Percentiles rank a stretch among this genome's conserved stretches.
Conservation (phyloP, 1,139 yeast genomes). For the Yamadazyma membranifaciens region DNA sequence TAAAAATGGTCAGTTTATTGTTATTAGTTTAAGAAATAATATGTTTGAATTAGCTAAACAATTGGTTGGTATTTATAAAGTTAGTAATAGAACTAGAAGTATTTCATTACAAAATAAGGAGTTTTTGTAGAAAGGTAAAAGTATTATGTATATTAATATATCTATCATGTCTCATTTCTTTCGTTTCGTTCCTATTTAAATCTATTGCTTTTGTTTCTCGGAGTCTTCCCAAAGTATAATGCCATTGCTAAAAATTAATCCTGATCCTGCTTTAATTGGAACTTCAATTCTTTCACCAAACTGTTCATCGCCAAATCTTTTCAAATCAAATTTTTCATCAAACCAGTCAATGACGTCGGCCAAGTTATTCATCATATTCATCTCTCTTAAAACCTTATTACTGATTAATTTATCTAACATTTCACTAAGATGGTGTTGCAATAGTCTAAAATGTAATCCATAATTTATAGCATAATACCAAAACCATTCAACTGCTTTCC, state of each 20-base stretch:
- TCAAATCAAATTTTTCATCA: constrained; percentile 64
- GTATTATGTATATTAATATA: constrained; percentile 2
- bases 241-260: constrained; percentile 6
- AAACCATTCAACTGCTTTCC: constrained; percentile 85
- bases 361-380: constrained; percentile 60
- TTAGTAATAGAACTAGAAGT: constrained; percentile 84
- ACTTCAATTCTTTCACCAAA: constrained; percentile 63
- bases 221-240: constrained; percentile 5
- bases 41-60: constrained; percentile 97
- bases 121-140: constrained; percentile 16
- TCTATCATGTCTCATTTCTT: no score
- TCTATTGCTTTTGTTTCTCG: background rate
- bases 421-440: constrained; percentile 85
- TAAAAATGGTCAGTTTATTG: constrained; percentile 94
- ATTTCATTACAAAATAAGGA: constrained; percentile 73
- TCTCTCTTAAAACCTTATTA: constrained; percentile 52
- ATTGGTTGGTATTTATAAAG: constrained; percentile 93
- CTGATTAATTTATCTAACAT: constrained; percentile 71
- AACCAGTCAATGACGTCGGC: constrained; percentile 80
- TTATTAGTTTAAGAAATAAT: constrained; percentile 89
- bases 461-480: constrained; percentile 76
- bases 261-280: constrained; percentile 33
- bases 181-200: background rate
- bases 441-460: constrained; percentile 79
- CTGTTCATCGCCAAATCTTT: constrained; percentile 63